Evolutionary conservation across 116 monocot genomes (phyloP).

Genomic region (Posidonia oceanica): DNA sequence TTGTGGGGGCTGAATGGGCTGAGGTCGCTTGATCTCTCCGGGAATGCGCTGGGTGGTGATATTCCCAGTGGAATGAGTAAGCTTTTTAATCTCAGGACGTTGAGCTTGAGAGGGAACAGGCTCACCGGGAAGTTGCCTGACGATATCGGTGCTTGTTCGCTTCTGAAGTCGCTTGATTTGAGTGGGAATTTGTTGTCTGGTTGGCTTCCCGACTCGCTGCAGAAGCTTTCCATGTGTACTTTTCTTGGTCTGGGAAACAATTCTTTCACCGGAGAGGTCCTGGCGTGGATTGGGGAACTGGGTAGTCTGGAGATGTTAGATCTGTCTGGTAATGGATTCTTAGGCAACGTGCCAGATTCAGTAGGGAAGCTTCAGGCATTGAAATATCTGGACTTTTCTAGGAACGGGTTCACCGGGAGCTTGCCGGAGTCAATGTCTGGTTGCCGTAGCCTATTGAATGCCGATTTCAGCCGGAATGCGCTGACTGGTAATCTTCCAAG

Average conservation of each 20-base stretch:
- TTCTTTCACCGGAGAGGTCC: constrained; percentile 44
- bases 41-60: constrained; percentile 30
- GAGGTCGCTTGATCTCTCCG: constrained; percentile 41
- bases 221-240: constrained; percentile 27
- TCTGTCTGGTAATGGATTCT: constrained; percentile 45
- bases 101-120: constrained; percentile 26
- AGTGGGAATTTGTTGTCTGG: constrained; percentile 39
- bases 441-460: constrained; percentile 23
- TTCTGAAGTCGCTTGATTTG: constrained; percentile 37
- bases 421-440: constrained; percentile 49
- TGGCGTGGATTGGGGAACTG: constrained; percentile 50
- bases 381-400: constrained; percentile 37
- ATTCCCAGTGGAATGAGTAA: constrained; percentile 30
- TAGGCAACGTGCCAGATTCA: constrained; percentile 35
- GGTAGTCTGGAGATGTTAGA: constrained; percentile 30
- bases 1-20: constrained; percentile 31
- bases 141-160: constrained; percentile 28
- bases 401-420: constrained; percentile 36
- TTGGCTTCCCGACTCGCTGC: constrained; percentile 29
- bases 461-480: constrained; percentile 51
- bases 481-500: constrained; percentile 49
- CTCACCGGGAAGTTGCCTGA: constrained; percentile 33
- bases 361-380: constrained; percentile 36
- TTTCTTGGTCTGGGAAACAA: constrained; percentile 31
- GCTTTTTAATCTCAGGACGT: constrained; percentile 20